Conservation (phyloP, 352 stramenopile species). For the Phytophthora melonis region DNA sequence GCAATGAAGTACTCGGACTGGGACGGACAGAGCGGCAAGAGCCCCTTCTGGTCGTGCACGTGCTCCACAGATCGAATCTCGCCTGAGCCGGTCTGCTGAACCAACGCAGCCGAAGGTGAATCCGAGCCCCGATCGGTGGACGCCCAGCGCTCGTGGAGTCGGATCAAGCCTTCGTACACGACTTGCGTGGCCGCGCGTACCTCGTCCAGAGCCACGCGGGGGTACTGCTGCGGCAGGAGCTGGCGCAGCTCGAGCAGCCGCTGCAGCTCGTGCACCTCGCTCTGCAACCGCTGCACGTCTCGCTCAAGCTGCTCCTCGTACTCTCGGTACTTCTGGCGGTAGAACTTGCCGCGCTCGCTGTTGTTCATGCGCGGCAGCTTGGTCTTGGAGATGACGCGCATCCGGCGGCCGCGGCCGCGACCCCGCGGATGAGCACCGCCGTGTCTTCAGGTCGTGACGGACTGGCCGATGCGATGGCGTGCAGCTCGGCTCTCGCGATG, state of each 20-base stretch:
- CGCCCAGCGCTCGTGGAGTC: conserved; percentile 29
- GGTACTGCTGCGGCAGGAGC: conserved; percentile 33
- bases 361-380: conserved; percentile 76
- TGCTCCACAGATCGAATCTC: conserved; percentile 27
- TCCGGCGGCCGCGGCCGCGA: conserved; percentile 26
- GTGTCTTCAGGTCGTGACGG: conserved; percentile 16
- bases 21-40: conserved; percentile 23
- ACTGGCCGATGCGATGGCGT: conserved; percentile 7
- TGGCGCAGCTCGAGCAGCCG: conserved; percentile 47
- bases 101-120: background rate
- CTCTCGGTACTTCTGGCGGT: conserved; percentile 66
- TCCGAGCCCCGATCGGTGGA: conserved; percentile 13
- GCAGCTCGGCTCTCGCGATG: conserved; percentile 4
- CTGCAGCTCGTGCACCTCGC: conserved; percentile 52
- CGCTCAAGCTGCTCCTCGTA: conserved; percentile 57
- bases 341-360: conserved; percentile 75
- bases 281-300: conserved; percentile 40
- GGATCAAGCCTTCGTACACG: conserved; percentile 37
- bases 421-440: conserved; percentile 22
- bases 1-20: conserved; percentile 36
- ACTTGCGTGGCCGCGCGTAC: conserved; percentile 23
- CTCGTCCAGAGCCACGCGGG: conserved; percentile 21
- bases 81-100: conserved; percentile 3
- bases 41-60: conserved; percentile 3
- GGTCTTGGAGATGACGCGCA: conserved; percentile 40